These are phyloP conservation scores for Trypanosoma cruzi DNA, from an alignment of 208 protist species.

Conservation along the genomic window DNA sequence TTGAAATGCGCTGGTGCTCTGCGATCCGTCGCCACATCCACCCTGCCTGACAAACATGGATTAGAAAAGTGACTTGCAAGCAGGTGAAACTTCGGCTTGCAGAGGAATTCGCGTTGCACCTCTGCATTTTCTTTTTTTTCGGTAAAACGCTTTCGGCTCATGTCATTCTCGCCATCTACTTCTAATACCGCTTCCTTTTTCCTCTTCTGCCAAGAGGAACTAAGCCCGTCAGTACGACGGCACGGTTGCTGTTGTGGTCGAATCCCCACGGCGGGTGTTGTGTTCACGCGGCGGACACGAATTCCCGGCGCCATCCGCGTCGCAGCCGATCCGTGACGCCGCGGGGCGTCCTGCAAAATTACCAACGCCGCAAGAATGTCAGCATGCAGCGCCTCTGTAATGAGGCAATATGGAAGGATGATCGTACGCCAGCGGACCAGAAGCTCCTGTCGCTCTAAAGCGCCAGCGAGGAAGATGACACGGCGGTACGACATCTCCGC, in stretches of 20 bases:
- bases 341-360: constrained; percentile 20
- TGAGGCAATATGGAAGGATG: constrained; percentile 14
- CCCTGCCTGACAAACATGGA: background rate
- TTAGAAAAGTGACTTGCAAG: constrained; percentile 1
- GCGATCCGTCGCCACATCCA: background rate
- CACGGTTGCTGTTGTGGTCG: too few species aligned
- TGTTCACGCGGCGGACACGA: constrained; percentile 6
- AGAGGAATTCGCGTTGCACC: background rate
- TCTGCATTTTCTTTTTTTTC: background rate
- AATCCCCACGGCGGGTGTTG: background rate
- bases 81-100: constrained; percentile 7
- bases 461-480: constrained; percentile 17
- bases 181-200: background rate
- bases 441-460: constrained; percentile 20
- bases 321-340: background rate
- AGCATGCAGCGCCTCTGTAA: constrained; percentile 12
- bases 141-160: background rate
- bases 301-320: background rate
- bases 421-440: constrained; percentile 19
- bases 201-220: background rate
- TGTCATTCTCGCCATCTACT: background rate
- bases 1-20: background rate
- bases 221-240: too few species aligned
- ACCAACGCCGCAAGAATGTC: constrained; percentile 11
- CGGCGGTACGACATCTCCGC: constrained; percentile 16